These are phyloP conservation scores for Uronychia setigera DNA, from an alignment of 73 alveolate species.

Conservation along the genomic window DNA sequence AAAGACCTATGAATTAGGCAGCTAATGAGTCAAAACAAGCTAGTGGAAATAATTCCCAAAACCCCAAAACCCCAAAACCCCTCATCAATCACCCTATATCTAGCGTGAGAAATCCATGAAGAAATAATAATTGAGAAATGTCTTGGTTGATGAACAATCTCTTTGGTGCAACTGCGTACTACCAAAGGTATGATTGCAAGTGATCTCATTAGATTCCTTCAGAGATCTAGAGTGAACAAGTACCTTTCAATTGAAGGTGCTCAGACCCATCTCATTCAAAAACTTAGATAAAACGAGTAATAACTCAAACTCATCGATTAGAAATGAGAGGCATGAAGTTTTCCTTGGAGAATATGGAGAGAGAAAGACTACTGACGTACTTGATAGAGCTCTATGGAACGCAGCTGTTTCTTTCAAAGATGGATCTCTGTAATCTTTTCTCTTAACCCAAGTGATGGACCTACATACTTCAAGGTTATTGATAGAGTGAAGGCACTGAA, in stretches of 20 bases:
- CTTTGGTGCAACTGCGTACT: too few relatives aligned
- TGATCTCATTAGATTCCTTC: too few relatives aligned
- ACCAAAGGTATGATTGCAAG: too few relatives aligned
- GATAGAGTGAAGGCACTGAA: slow-evolving; percentile 36
- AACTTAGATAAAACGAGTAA: slow-evolving; percentile 1
- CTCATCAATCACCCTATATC: too few relatives aligned
- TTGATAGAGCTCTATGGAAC: slow-evolving; percentile 50
- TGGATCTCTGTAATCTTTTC: not conserved
- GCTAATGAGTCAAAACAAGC: too few relatives aligned
- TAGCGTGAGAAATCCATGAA: too few relatives aligned
- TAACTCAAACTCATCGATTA: not conserved
- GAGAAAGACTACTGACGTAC: slow-evolving; percentile 31
- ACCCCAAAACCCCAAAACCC: too few relatives aligned
- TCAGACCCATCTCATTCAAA: not conserved
- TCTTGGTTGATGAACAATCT: too few relatives aligned
- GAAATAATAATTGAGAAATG: too few relatives aligned
- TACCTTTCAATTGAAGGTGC: slow-evolving; percentile 4
- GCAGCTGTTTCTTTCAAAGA: slow-evolving; percentile 25
- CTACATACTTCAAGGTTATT: slow-evolving; percentile 28
- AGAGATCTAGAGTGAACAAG: too few relatives aligned
- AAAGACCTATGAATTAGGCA: too few relatives aligned
- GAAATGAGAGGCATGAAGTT: not conserved
- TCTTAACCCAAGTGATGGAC: slow-evolving; percentile 40
- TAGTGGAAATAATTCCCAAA: too few relatives aligned
- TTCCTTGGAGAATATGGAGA: slow-evolving; percentile 1